Conservation (phyloP, 345 rosid genomes). For the Citrus unshiu region DNA sequence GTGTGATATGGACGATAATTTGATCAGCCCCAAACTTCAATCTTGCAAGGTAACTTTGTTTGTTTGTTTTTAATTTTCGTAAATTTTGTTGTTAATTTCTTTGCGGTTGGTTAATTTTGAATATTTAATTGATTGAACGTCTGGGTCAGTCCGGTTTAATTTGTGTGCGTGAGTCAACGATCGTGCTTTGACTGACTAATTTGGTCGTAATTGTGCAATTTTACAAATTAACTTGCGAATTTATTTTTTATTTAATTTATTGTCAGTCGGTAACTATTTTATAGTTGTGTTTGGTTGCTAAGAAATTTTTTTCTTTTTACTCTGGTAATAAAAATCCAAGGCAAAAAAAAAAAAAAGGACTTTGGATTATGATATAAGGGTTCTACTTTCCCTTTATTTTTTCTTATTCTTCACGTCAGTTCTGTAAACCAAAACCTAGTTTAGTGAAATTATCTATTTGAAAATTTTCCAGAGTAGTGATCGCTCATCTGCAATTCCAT, state of each 20-base stretch:
- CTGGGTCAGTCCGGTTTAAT: neutral
- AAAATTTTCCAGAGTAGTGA: neutral
- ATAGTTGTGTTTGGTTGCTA: neutral
- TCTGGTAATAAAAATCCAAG: too few species aligned
- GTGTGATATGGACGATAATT: neutral
- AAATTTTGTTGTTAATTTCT: neutral
- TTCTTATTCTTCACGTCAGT: neutral
- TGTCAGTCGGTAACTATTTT: neutral
- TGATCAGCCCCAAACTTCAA: conserved; percentile 20
- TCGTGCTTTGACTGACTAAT: neutral
- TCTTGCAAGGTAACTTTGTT: conserved; percentile 21
- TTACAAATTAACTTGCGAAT: neutral
- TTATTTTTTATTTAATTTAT: neutral
- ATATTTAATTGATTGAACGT: neutral
- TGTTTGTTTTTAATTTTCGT: neutral
- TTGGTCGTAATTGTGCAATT: neutral
- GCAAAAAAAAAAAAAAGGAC: neutral
- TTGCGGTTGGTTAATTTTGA: neutral
- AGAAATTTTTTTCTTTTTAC: neutral
- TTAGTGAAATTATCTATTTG: too few species aligned
- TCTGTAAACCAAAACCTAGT: too few species aligned
- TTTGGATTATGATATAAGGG: too few species aligned
- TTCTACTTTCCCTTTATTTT: neutral
- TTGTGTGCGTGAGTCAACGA: neutral
- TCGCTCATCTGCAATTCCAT: neutral